phyloP scores from a whole-genome alignment of 2,329 filamentous ascomycete genomes.

The Berkeleyomyces rouxiae region DNA sequence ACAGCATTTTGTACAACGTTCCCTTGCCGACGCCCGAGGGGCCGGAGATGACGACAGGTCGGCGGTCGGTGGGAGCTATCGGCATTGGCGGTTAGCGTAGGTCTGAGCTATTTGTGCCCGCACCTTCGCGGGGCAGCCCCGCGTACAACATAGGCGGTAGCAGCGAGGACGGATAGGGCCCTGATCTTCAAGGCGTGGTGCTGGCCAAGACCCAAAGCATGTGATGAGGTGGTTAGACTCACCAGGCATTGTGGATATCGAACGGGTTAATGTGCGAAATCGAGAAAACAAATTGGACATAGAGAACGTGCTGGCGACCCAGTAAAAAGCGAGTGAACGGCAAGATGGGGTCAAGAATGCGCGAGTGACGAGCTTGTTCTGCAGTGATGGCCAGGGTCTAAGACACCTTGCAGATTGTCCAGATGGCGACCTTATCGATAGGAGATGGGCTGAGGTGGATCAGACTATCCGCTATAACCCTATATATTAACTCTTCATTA shows the following conservation, averaged over 20 bases:
- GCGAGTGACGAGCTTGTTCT: background rate
- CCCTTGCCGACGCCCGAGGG: conserved; percentile 70
- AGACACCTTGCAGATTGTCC: background rate
- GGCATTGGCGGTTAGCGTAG: conserved; percentile 13
- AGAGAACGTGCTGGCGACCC: background rate
- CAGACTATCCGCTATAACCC: background rate
- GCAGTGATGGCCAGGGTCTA: background rate
- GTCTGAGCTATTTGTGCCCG: background rate
- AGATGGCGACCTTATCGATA: background rate
- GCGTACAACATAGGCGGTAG: too few species aligned
- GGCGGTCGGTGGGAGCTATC: conserved; percentile 28
- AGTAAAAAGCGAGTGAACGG: background rate
- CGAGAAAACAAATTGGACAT: conserved; percentile 7
- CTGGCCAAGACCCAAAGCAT: background rate
- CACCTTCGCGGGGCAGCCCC: background rate
- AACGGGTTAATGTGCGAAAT: conserved; percentile 4
- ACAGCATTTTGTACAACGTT: conserved; percentile 58
- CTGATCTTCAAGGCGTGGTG: too few species aligned
- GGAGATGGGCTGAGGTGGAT: background rate
- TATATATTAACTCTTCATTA: background rate
- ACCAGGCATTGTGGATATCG: conserved; percentile 11
- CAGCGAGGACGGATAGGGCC: too few species aligned
- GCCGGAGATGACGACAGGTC: conserved; percentile 62
- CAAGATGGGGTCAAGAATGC: background rate
- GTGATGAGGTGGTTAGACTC: background rate